Evolutionary conservation across 1,139 yeast species (phyloP), one percentile per base, ranked within the genome.

Genomic region (Meyerozyma smithsonii): DNA sequence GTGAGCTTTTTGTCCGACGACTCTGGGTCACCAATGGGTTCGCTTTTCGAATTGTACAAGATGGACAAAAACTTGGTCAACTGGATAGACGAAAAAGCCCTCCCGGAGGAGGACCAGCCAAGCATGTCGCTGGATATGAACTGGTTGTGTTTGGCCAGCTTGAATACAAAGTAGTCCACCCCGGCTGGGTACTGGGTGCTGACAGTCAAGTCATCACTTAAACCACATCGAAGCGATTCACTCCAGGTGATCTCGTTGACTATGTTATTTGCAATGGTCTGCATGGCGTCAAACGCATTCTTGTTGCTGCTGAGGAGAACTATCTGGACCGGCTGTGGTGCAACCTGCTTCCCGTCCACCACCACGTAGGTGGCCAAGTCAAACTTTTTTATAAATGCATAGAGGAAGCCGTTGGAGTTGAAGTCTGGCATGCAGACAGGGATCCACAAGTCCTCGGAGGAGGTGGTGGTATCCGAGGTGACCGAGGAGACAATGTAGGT

Each of bases 401-500:
- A 86, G 7, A 92, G 64, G 52, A 89, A 94, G 11, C 98, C 98
- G 46, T 81, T 80, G 3, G 87, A 67, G 56, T 92, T 92, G 65
- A 92, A 92, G 48, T 85, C 79, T 0, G 98, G 96, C 59, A 92
- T 72, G 57, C 98, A 92, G 2, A 92, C 70, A 0, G 98, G 98
- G 11, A 88, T 77, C 97, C 97, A 92, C 45, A 88, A 77, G 52
- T 90, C 96, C 49, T 85, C 92, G 16, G 58, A 46, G 2, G 48
- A 43, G 12, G 54, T 48, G 14, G 43, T 45, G 15, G 50, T 54
- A 11, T 48, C 51, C 4, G 50, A 40, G 3, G 51, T 46, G 24
- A 61, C 42, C 4, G 64, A 57, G 20, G 61, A 50, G 4, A 69
- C 55, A 35, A 64, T 57, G 8, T 63, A 49, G 7, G 66, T 45